A percentile compares a stretch with the other conserved stretches of the same genome.
Evolutionary conservation across 2,329 filamentous ascomycete genomes (phyloP).

Genomic region (Lecanicillium sp.): DNA sequence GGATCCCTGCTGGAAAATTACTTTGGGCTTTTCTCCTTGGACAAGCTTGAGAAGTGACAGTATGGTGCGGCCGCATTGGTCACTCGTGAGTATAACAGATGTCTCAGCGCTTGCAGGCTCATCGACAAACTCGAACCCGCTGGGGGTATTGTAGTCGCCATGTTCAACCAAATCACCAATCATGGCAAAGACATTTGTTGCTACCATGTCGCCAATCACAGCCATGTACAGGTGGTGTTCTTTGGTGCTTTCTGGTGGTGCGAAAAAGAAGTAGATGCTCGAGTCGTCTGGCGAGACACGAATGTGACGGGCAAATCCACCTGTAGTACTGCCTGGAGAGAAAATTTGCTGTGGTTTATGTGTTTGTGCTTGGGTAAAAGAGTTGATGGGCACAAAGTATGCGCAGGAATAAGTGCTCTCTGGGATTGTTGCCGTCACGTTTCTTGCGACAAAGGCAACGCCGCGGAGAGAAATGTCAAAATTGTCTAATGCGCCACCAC

Average conservation of each 20-base stretch:
- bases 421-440: constrained; percentile 9
- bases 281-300: constrained; percentile 28
- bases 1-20: constrained; percentile 18
- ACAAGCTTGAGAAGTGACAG: constrained; percentile 25
- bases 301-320: constrained; percentile 16
- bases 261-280: constrained; percentile 25
- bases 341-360: constrained; percentile 16
- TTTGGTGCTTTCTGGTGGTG: constrained; percentile 4
- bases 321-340: constrained; percentile 8
- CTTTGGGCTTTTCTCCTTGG: constrained; percentile 16
- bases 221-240: too few relatives aligned
- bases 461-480: constrained; percentile 27
- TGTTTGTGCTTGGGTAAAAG: constrained; percentile 17
- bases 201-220: constrained; percentile 9
- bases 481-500: constrained; percentile 12
- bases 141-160: constrained; percentile 20
- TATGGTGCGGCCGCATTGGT: constrained; percentile 22
- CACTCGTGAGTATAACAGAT: constrained; percentile 23
- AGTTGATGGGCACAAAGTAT: constrained; percentile 25
- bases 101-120: constrained; percentile 13
- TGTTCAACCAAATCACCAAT: constrained; percentile 13
- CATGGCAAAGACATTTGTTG: constrained; percentile 20
- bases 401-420: constrained; percentile 14
- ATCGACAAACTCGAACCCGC: constrained; percentile 25
- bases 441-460: constrained; percentile 23